These are phyloP conservation scores for Neoboletus magnificus DNA, from an alignment of 768 basidiomycete species.

Conservation along the genomic window DNA sequence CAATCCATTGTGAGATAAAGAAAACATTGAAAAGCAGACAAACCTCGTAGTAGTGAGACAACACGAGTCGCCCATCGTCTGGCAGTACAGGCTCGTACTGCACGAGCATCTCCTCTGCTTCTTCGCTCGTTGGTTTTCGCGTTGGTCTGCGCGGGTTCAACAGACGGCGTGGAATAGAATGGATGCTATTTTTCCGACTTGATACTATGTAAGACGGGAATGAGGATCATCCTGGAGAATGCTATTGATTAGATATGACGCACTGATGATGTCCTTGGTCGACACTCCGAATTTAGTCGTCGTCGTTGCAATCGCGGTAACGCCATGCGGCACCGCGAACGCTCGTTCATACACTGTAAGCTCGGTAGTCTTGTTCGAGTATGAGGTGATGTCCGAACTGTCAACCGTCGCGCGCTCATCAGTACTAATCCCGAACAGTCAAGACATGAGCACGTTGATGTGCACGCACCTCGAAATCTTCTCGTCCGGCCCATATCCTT, in stretches of 20 bases:
- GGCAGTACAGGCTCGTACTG: constrained; percentile 80
- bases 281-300: constrained; percentile 87
- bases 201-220: constrained; percentile 53
- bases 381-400: constrained; percentile 55
- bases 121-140: constrained; percentile 69
- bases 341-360: constrained; percentile 64
- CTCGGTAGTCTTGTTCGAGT: constrained; percentile 49
- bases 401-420: neutral
- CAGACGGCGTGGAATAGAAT: constrained; percentile 65
- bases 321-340: constrained; percentile 64
- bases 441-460: constrained; percentile 5
- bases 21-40: constrained; percentile 25
- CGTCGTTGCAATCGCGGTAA: constrained; percentile 72
- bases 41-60: constrained; percentile 58
- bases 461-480: constrained; percentile 64
- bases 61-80: constrained; percentile 57
- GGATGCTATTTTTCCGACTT: constrained; percentile 68
- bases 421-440: constrained; percentile 7
- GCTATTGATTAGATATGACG: constrained; percentile 20
- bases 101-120: constrained; percentile 82
- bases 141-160: constrained; percentile 83
- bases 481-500: constrained; percentile 63
- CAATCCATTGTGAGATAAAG: neutral
- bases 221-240: neutral
- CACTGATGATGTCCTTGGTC: constrained; percentile 82